phyloP scores from a whole-genome alignment of 2,329 filamentous ascomycete species.

The Cyanodermella asteris region DNA sequence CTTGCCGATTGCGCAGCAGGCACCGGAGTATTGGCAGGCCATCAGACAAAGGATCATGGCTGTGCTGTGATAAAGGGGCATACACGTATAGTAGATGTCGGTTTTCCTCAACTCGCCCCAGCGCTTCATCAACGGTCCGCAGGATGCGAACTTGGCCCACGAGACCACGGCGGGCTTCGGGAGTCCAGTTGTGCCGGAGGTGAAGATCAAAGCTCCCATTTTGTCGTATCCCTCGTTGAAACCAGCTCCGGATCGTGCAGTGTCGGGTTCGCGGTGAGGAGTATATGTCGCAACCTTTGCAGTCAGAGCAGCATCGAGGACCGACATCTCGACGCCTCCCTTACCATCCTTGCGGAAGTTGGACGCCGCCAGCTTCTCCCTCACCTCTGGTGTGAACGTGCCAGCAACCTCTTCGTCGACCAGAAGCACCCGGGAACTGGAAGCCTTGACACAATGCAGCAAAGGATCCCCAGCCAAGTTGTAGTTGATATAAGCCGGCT shows the following conservation, averaged over 20 bases:
- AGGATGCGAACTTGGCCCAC: constrained; percentile 43
- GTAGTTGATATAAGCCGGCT: constrained; percentile 75
- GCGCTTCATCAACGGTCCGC: constrained; percentile 27
- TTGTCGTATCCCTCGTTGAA: constrained; percentile 28
- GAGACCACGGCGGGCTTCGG: constrained; percentile 60
- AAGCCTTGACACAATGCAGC: constrained; percentile 49
- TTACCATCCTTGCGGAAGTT: constrained; percentile 21
- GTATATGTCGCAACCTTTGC: constrained; percentile 29
- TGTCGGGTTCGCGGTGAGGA: constrained; percentile 36
- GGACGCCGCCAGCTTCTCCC: constrained; percentile 17
- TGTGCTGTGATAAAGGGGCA: constrained; percentile 78
- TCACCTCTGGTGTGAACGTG: constrained; percentile 21
- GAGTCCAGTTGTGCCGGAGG: constrained; percentile 64
- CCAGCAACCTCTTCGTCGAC: constrained; percentile 43
- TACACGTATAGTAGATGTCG: constrained; percentile 61
- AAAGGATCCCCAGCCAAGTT: constrained; percentile 53
- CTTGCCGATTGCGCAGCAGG: constrained; percentile 48
- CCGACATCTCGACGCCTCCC: constrained; percentile 32
- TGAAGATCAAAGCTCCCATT: constrained; percentile 60
- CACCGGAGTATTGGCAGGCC: constrained; percentile 35
- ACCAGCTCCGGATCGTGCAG: constrained; percentile 28
- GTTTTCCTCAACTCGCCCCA: constrained; percentile 36
- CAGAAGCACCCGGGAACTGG: constrained; percentile 44
- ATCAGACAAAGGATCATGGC: constrained; percentile 49
- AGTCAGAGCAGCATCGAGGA: constrained; percentile 38